phyloP scores from a whole-genome alignment of 2,329 filamentous ascomycete species.

The Ophiognomonia clavigignenti-juglandacearum region DNA sequence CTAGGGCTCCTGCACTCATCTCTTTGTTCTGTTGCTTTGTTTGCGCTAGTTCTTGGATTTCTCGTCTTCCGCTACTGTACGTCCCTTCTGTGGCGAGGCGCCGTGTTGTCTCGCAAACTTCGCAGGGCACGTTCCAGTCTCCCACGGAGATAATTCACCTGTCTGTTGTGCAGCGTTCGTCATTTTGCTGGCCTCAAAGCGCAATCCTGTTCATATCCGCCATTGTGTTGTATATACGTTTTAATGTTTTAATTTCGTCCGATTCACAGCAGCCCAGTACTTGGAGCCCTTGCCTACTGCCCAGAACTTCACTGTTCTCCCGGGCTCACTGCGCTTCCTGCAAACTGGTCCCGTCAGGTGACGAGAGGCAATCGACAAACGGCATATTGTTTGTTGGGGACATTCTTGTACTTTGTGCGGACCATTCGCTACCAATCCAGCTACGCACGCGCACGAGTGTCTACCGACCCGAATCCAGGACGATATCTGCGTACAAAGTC shows the following conservation, averaged over 20 bases:
- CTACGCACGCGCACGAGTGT: too few relatives aligned
- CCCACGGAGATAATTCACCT: background rate
- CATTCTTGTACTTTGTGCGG: too few relatives aligned
- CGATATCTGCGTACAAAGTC: too few relatives aligned
- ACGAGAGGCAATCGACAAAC: too few relatives aligned
- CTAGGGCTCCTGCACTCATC: background rate
- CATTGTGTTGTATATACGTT: conserved; percentile 23
- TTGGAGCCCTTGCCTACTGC: conserved; percentile 12
- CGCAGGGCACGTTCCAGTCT: conserved; percentile 12
- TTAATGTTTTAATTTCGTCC: conserved; percentile 24
- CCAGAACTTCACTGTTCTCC: conserved; percentile 12
- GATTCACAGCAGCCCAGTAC: conserved; percentile 20
- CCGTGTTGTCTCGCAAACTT: conserved; percentile 4
- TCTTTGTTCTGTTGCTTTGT: conserved; percentile 1
- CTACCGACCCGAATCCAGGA: too few relatives aligned
- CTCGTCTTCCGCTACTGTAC: conserved; percentile 4
- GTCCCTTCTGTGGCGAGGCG: conserved; percentile 8
- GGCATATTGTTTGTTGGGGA: conserved; percentile 10
- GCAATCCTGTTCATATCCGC: conserved; percentile 8
- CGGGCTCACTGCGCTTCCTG: background rate
- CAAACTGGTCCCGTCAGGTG: too few relatives aligned
- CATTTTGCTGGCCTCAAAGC: background rate
- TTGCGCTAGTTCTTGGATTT: conserved; percentile 4
- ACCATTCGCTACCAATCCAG: too few relatives aligned
- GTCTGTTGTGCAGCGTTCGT: background rate